Evolutionary conservation across 2,329 filamentous ascomycete species (phyloP), one percentile per base, ranked within the genome.

Genomic region (Cordyceps farinosa): DNA sequence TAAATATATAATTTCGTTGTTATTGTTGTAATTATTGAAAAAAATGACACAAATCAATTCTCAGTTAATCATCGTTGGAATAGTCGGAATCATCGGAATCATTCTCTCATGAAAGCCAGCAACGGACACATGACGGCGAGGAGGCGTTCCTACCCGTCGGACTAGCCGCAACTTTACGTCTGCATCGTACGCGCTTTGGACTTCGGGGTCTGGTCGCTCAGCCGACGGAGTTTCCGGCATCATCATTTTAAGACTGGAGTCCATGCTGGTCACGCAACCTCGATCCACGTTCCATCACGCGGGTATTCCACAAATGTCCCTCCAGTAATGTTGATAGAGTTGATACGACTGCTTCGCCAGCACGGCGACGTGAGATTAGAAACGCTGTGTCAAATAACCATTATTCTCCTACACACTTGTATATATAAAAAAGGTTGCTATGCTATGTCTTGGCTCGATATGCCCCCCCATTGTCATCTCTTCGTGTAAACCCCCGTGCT

Each of bases 401-500:
- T 22, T 5, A 9, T 34, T 34, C 9, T 5, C 34, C 34, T 34
- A 34, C 34, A 9, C 34, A 34, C 34, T 34, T 9, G 34, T 34
- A 34, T 34, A 6, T 9, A 34, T 8, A 44, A 44, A 44, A 34
- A 34, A 34, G 22, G 22, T 22, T 22, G 22, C 22, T 22, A 22
- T 22, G 22, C 22, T 22, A 22, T 22, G 22, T 22, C 22, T 22
- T 22, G 22, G 34, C 34, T 38, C 34, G 11, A 38, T 38, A 38
- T 10, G 34, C 34, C 11, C 7, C 9, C 3, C 7, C 3, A 29
- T 8, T 38, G 48, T 71, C 67, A 73, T 48, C 74, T 67, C 13
- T 70, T 67, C 3, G 79, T 80, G 53, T 81, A 81, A 5, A 81
- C 74, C 0, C 79, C 79, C 2, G 76, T 79, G 9, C 73, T 72